A percentile compares a stretch with the other conserved stretches of the same genome.
These are phyloP conservation scores for Climacium dendroides DNA, from an alignment of 225 moss, liverwort and hornwort species.

Conservation along the genomic window DNA sequence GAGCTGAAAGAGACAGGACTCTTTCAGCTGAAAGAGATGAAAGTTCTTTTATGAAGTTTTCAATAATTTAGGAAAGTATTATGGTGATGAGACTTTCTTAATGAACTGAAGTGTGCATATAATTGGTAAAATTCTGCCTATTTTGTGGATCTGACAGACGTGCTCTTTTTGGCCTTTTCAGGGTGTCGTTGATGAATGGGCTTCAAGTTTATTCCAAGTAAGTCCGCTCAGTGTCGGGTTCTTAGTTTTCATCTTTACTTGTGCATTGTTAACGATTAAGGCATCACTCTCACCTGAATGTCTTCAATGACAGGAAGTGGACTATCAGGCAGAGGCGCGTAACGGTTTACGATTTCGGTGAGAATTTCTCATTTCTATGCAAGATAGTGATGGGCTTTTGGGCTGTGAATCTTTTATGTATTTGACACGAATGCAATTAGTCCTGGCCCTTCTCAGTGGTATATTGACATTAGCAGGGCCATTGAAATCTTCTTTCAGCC, in stretches of 20 bases:
- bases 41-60: not conserved
- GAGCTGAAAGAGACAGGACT: not conserved
- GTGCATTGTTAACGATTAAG: not conserved
- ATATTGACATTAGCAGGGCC: not conserved
- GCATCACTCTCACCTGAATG: not conserved
- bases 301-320: slow-evolving; percentile 66
- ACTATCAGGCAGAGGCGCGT: slow-evolving; percentile 79
- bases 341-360: slow-evolving; percentile 84
- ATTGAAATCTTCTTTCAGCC: not conserved
- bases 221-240: not conserved
- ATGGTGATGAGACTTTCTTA: not conserved
- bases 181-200: slow-evolving; percentile 97
- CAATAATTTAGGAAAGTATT: not conserved
- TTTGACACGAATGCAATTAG: not conserved
- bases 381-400: not conserved
- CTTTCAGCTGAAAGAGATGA: not conserved
- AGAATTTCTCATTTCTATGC: not conserved
- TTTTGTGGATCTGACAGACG: slow-evolving; percentile 10
- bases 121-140: not conserved
- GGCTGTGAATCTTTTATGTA: not conserved
- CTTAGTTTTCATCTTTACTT: not conserved
- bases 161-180: slow-evolving; percentile 20
- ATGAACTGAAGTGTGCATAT: not conserved
- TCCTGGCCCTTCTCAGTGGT: not conserved
- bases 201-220: slow-evolving; percentile 81